These are phyloP conservation scores for Neohortaea acidophila DNA, from an alignment of 495 filamentous ascomycete genomes.

Conservation along the genomic window DNA sequence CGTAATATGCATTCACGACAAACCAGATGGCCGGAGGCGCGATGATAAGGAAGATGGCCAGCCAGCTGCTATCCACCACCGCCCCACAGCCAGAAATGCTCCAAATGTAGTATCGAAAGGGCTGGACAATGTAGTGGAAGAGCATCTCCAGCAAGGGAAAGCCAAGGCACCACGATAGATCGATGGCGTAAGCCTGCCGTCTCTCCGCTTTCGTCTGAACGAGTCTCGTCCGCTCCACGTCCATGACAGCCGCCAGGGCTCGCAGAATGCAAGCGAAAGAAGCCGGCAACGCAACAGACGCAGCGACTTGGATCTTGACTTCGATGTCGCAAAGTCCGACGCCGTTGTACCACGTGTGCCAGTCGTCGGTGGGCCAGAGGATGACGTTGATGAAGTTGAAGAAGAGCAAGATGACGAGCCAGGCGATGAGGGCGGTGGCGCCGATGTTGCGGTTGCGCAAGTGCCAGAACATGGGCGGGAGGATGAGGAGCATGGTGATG, in stretches of 20 bases:
- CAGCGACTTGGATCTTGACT: constrained; percentile 49
- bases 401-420: constrained; percentile 48
- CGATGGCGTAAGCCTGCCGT: constrained; percentile 37
- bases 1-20: constrained; percentile 48
- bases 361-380: constrained; percentile 65
- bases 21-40: constrained; percentile 54
- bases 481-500: constrained; percentile 40
- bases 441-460: constrained; percentile 45
- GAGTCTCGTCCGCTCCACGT: constrained; percentile 46
- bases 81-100: constrained; percentile 59
- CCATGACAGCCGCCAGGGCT: constrained; percentile 51
- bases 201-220: constrained; percentile 38
- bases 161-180: constrained; percentile 53
- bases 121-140: constrained; percentile 54
- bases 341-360: constrained; percentile 55
- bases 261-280: constrained; percentile 53
- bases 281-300: constrained; percentile 49
- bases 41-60: constrained; percentile 46
- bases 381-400: constrained; percentile 61
- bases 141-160: constrained; percentile 50
- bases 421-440: constrained; percentile 46
- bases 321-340: constrained; percentile 70
- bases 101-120: constrained; percentile 55
- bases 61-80: constrained; percentile 53
- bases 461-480: constrained; percentile 41